Conservation (phyloP, 176 grass and related monocot genomes). For the Cenchrus americanus region DNA sequence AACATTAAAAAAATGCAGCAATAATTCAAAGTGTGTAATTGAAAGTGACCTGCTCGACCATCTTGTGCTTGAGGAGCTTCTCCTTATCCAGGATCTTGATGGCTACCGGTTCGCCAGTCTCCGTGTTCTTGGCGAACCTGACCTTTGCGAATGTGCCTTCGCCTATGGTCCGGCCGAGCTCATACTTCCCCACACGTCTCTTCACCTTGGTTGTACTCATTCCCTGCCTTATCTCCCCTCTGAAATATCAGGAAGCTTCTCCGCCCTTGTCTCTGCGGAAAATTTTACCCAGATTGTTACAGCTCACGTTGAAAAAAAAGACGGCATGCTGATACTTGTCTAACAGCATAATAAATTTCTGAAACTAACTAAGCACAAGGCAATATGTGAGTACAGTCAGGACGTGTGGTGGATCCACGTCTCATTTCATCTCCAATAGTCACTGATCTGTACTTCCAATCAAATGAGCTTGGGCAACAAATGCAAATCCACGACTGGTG, state of each 20-base stretch:
- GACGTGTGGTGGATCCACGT: not conserved
- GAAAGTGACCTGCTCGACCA: slow-evolving; percentile 85
- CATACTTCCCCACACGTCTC: slow-evolving; percentile 96
- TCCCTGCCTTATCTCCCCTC: slow-evolving; percentile 21
- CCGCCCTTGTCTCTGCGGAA: slow-evolving; percentile 26
- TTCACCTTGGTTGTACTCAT: slow-evolving; percentile 89
- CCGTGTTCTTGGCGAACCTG: slow-evolving; percentile 73
- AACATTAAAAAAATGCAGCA: slow-evolving; percentile 22
- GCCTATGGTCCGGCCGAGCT: slow-evolving; percentile 89
- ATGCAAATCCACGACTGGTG: slow-evolving; percentile 9
- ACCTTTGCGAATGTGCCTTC: slow-evolving; percentile 97
- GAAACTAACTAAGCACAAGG: not conserved
- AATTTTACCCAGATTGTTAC: not conserved
- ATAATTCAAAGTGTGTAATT: slow-evolving; percentile 24
- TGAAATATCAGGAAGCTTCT: slow-evolving; percentile 14
- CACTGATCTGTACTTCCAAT: not conserved
- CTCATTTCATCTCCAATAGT: not conserved
- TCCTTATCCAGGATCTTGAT: slow-evolving; percentile 99
- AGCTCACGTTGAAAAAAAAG: not conserved
- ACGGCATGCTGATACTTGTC: not conserved
- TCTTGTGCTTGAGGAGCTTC: slow-evolving; percentile 93
- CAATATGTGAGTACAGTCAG: not conserved
- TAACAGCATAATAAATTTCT: not conserved
- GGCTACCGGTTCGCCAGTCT: slow-evolving; percentile 71
- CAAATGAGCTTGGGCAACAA: not conserved